These are phyloP conservation scores for Coemansia sp. DNA, from an alignment of 192 early-diverging fungal species.

Conservation along the genomic window DNA sequence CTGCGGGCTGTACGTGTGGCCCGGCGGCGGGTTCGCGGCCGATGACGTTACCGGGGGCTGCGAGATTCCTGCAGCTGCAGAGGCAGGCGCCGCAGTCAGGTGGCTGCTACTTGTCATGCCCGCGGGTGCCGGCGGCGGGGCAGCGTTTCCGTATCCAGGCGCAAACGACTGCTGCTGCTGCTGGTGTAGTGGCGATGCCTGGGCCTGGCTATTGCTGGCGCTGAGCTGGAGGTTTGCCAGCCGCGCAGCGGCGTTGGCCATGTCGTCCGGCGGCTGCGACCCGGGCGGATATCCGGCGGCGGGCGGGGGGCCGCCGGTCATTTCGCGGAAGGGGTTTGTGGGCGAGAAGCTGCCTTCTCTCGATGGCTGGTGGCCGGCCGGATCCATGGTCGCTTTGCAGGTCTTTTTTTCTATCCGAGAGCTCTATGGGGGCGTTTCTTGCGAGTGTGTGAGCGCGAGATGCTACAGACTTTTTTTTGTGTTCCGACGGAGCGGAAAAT, in stretches of 20 bases:
- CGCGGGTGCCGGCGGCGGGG: constrained; percentile 2
- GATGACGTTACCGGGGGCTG: constrained; percentile 7
- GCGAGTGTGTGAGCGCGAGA: too few species aligned
- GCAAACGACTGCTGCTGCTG: constrained; percentile 3
- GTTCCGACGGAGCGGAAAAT: too few species aligned
- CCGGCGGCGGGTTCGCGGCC: constrained; percentile 6
- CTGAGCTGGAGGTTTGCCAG: constrained; percentile 47
- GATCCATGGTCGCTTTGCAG: constrained; percentile 3
- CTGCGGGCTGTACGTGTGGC: constrained; percentile 2
- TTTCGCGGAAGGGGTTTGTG: constrained; percentile 43
- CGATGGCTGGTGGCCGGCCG: constrained; percentile 19
- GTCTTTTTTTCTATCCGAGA: constrained; percentile 3
- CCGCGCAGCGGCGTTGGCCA: constrained; percentile 20
- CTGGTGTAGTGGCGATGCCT: background rate
- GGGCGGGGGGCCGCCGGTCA: constrained; percentile 14
- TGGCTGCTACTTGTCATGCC: constrained; percentile 20
- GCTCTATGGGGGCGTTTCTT: too few species aligned
- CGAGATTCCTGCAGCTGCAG: constrained; percentile 11
- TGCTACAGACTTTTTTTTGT: too few species aligned
- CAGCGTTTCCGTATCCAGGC: constrained; percentile 13
- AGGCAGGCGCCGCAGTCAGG: constrained; percentile 16
- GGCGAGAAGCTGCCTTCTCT: constrained; percentile 32
- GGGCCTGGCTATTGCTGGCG: constrained; percentile 2
- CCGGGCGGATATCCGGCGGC: constrained; percentile 3
- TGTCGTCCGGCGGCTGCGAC: constrained; percentile 11